Evolutionary conservation across 2,329 filamentous ascomycete genomes (phyloP).

Genomic region (Colletotrichum brevisporum): DNA sequence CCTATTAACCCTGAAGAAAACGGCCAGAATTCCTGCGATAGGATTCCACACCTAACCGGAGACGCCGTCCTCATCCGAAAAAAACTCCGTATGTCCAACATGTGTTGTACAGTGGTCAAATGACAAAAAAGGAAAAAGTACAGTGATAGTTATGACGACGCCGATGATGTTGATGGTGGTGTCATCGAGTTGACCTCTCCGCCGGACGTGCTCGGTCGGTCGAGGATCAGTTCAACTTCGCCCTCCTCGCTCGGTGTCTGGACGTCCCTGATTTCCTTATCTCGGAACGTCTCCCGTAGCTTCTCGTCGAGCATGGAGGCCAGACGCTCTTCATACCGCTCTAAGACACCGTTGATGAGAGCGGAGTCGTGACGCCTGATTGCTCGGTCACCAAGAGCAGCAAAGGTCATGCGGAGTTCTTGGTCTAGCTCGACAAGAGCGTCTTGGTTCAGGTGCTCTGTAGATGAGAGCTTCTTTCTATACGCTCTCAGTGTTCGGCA

Average conservation of each 20-base stretch:
- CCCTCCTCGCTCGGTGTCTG: constrained; percentile 51
- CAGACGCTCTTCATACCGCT: constrained; percentile 81
- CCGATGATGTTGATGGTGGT: constrained; percentile 43
- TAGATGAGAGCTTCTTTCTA: constrained; percentile 72
- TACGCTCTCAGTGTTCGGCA: constrained; percentile 74
- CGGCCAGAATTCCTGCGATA: constrained; percentile 3
- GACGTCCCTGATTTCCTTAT: constrained; percentile 48
- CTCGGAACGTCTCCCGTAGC: constrained; percentile 64
- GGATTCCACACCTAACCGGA: neutral
- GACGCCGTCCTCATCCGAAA: constrained; percentile 28
- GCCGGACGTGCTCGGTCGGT: constrained; percentile 21
- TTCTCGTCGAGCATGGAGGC: constrained; percentile 81
- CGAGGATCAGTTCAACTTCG: constrained; percentile 48
- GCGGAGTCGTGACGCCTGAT: constrained; percentile 72
- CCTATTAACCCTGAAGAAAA: constrained; percentile 5
- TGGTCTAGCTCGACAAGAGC: constrained; percentile 74
- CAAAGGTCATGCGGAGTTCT: constrained; percentile 73
- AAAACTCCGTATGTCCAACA: constrained; percentile 26
- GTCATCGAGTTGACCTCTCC: constrained; percentile 38
- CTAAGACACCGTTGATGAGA: constrained; percentile 73
- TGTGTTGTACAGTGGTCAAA: constrained; percentile 32
- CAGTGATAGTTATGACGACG: constrained; percentile 35
- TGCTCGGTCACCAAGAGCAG: constrained; percentile 71
- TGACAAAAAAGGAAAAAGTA: constrained; percentile 32
- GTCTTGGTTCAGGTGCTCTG: constrained; percentile 70